Base-by-base conservation (phyloP, 345 rosid species). In the Luvunga scandens region DNA sequence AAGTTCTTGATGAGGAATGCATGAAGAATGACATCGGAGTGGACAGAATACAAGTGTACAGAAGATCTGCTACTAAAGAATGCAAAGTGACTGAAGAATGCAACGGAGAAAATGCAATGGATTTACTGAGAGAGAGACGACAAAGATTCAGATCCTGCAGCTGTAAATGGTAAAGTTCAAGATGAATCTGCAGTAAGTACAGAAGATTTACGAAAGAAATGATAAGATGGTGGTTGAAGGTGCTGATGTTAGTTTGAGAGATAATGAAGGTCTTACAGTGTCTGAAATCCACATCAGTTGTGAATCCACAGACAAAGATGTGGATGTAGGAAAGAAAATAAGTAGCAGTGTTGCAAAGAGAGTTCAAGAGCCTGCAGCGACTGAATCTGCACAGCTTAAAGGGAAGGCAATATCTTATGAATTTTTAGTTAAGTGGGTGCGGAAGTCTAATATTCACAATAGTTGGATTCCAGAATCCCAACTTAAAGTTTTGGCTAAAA, bases 371-470 rank as follows among this genome's bases (percentile, higher is more conserved):
- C 81, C 90, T 78, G 74, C 78, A 31, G 69, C 55, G 24, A 85
- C 65, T 45, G 85, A 88, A 69, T 71, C 83, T 77, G 77, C 80
- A 21, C 79, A 85, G 81, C 81, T 73, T 73, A 84, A 78, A 75
- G 87, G 70, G 42, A 89, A 84, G 82, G 72, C 80, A 74, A 72
- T 84, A 69, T 78, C 83, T 21, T 93, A 87, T 82, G 99, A 97
- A 80, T 97, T 93, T 89, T 84, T 97, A 62, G 97, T 97, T 77
- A 97, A 97, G 82, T 97, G 99, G 99, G 96, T 89, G 63, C 98
- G 98, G 77, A 94, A 82, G 82, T 97, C 99, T 72, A 92, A 97
- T 84, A 81, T 94, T 79, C 99, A 91, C 77, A 93, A 97, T 76
- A 89, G 89, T 82, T 97, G 99, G 99, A 90, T 97, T 81, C 86